Percentiles rank a stretch among this genome's conserved stretches.
Conservation (phyloP, 805 yeast species). For the Blastobotrys mokoenaii region DNA sequence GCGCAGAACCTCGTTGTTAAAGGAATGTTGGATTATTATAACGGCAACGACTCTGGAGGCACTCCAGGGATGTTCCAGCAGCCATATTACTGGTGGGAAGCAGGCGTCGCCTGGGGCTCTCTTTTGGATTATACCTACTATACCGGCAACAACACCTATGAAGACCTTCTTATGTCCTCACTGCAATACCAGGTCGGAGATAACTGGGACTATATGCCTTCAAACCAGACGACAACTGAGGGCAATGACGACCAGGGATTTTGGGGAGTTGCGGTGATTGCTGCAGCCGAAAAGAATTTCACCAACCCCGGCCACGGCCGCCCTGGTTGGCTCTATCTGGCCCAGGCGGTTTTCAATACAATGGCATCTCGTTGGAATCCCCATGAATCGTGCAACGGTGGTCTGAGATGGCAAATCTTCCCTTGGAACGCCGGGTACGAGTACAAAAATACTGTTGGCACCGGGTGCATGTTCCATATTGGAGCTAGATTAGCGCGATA, state of each 20-base stretch:
- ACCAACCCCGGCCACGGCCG: slow-evolving; percentile 51
- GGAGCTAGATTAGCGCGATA: slow-evolving; percentile 83
- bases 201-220: slow-evolving; percentile 72
- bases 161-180: slow-evolving; percentile 48
- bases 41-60: slow-evolving; percentile 58
- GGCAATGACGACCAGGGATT: slow-evolving; percentile 98
- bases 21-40: slow-evolving; percentile 65
- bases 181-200: slow-evolving; percentile 67
- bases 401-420: slow-evolving; percentile 93
- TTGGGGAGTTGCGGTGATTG: slow-evolving; percentile 92
- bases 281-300: slow-evolving; percentile 85
- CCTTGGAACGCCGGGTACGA: slow-evolving; percentile 91
- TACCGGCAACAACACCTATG: slow-evolving; percentile 63
- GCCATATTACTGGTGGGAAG: slow-evolving; percentile 99
- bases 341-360: slow-evolving; percentile 85
- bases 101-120: slow-evolving; percentile 92
- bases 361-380: slow-evolving; percentile 87
- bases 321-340: slow-evolving; percentile 74
- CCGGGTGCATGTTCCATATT: slow-evolving; percentile 79
- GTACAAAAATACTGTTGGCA: slow-evolving; percentile 86
- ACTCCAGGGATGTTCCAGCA: slow-evolving; percentile 76
- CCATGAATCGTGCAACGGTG: slow-evolving; percentile 61
- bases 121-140: slow-evolving; percentile 70
- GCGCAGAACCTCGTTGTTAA: slow-evolving; percentile 45
- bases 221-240: slow-evolving; percentile 82